Conservation (phyloP, 1,284 basidiomycete species). For the Puccinia horiana region DNA sequence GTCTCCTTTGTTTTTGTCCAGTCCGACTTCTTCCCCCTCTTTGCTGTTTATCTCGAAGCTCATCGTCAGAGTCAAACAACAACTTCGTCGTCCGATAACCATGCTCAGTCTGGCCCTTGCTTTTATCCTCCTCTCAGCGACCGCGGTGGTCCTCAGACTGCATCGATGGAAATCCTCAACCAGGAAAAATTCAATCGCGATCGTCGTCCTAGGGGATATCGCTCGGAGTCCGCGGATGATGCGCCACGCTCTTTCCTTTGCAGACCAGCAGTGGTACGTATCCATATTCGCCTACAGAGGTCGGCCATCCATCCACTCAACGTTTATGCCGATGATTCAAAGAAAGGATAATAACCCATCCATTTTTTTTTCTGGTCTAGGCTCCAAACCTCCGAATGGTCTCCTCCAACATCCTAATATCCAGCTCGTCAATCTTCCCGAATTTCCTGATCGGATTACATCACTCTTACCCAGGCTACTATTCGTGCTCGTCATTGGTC, state of each 20-base stretch:
- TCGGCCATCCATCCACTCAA: conserved; percentile 59
- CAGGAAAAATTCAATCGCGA: conserved; percentile 65
- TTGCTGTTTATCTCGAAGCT: no score
- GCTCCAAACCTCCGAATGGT: conserved; percentile 17
- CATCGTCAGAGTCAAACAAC: no score
- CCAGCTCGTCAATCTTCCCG: conserved; percentile 17
- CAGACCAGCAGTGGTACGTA: conserved; percentile 75
- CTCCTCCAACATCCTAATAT: conserved; percentile 41
- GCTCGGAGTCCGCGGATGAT: conserved; percentile 96
- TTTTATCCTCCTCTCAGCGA: background rate
- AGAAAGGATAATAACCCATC: background rate
- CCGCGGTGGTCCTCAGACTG: background rate
- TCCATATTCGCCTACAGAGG: conserved; percentile 83
- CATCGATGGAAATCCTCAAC: background rate
- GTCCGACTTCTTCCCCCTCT: no score
- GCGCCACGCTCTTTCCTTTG: conserved; percentile 93
- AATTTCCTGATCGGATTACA: conserved; percentile 21
- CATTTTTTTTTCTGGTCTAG: conserved; percentile 7
- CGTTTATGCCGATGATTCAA: background rate
- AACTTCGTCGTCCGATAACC: background rate
- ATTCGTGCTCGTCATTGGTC: conserved; percentile 39
- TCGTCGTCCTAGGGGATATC: conserved; percentile 92
- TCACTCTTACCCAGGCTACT: conserved; percentile 19
- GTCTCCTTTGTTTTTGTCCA: background rate
- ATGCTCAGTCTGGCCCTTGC: background rate